These are phyloP conservation scores for Candida alai DNA, from an alignment of 805 yeast genomes.

Conservation along the genomic window DNA sequence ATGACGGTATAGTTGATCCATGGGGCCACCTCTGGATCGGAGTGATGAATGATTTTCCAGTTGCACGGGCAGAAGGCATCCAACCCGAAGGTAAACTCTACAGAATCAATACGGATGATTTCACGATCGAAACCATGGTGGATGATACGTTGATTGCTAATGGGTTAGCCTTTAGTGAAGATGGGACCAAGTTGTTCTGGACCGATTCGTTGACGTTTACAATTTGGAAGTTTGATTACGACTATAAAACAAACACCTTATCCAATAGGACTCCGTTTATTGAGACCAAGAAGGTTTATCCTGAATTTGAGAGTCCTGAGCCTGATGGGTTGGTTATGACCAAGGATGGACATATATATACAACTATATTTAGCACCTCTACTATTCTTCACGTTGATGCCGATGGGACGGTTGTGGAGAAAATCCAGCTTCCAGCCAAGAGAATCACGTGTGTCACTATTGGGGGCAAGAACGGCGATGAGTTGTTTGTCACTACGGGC, in stretches of 20 bases:
- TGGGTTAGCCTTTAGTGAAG: constrained; percentile 45
- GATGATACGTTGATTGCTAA: constrained; percentile 55
- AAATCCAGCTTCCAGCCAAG: constrained; percentile 53
- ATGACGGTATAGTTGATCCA: constrained; percentile 80
- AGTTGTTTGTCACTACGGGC: constrained; percentile 67
- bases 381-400: constrained; percentile 51
- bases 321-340: constrained; percentile 81
- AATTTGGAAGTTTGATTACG: constrained; percentile 38
- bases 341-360: constrained; percentile 49
- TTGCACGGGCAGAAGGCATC: constrained; percentile 22
- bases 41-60: constrained; percentile 60
- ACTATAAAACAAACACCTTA: constrained; percentile 23
- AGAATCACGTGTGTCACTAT: constrained; percentile 65
- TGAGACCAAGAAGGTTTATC: constrained; percentile 27
- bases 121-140: constrained; percentile 29
- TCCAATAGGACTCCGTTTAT: constrained; percentile 24
- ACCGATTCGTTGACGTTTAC: constrained; percentile 36
- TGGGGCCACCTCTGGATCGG: constrained; percentile 79
- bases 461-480: constrained; percentile 57
- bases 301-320: constrained; percentile 36
- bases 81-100: constrained; percentile 50
- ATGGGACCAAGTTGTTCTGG: constrained; percentile 33
- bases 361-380: constrained; percentile 63
- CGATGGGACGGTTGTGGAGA: constrained; percentile 48
- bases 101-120: constrained; percentile 29